Base-by-base conservation (phyloP, 2,329 filamentous ascomycete species). In the Amphichorda felina region DNA sequence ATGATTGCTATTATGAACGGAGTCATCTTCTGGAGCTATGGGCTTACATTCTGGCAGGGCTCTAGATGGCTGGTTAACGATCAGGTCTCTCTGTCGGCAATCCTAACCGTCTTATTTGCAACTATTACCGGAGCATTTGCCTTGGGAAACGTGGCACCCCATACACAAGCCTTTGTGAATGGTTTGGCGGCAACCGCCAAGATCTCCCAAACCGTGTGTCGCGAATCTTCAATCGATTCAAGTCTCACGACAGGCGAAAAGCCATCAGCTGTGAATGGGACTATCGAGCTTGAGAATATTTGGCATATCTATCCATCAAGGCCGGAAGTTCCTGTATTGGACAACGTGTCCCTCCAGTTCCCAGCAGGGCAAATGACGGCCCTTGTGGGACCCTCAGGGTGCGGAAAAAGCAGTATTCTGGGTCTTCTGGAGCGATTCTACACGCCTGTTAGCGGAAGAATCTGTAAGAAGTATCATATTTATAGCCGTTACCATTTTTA, bases 221-320 rank as follows among this genome's bases (percentile, higher is more conserved):
- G 91, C 35, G 50, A 63, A 3, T 95, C 91, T 0, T 87, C 89
- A 1, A 66, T 96, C 33, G 89, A n/a, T 65, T 74, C 40, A 87
- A 57, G 73, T 15, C 68, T 94, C 2, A 66, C 81, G 40, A 30
- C 8, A 28, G 35, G 4, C 13, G 30, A n/a, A n/a, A n/a, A n/a
- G n/a, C n/a, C n/a, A n/a, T n/a, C n/a, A n/a, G n/a, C n/a, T n/a
- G n/a, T n/a, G n/a, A n/a, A n/a, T 5, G 91, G 91, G 19, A 75
- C 74, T 13, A 80, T 98, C 39, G 81, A 88, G 44, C 70, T 98
- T 30, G 74, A 79, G 45, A 72, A 85, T 45, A 70, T 96, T 51
- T 91, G 84, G 56, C 88, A 94, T 57, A 89, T 95, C 47, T 96
- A 98, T 49, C 91, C 91, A 4, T 94, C 87, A 5, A 75, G 91